phyloP scores from a whole-genome alignment of 2,329 filamentous ascomycete genomes.

The Pseudogymnoascus sp. region DNA sequence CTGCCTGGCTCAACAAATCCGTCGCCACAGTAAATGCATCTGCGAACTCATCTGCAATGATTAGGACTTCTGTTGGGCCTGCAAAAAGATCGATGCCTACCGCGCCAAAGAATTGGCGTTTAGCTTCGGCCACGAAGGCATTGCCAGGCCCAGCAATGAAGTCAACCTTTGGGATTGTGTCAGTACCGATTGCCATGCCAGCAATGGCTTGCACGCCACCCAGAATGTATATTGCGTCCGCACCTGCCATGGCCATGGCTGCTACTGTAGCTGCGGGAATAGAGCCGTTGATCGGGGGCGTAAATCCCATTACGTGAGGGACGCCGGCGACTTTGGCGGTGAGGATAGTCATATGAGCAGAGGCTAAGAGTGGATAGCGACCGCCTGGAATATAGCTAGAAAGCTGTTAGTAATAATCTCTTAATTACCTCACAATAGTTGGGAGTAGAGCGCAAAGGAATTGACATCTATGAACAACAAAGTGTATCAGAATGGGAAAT shows the following conservation, averaged over 20 bases:
- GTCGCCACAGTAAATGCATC: conserved; percentile 41
- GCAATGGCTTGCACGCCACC: conserved; percentile 48
- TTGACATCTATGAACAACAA: neutral
- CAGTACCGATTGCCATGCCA: conserved; percentile 46
- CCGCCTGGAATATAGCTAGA: neutral
- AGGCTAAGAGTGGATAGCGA: conserved; percentile 41
- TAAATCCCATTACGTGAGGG: conserved; percentile 44
- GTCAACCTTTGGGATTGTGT: conserved; percentile 43
- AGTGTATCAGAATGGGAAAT: conserved; percentile 22
- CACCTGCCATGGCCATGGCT: conserved; percentile 44
- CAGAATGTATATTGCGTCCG: conserved; percentile 45
- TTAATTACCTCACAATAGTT: neutral
- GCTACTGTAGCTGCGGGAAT: conserved; percentile 45
- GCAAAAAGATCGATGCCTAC: conserved; percentile 50
- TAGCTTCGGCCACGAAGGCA: conserved; percentile 49
- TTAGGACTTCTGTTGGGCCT: conserved; percentile 47
- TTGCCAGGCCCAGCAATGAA: conserved; percentile 50
- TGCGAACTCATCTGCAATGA: conserved; percentile 43
- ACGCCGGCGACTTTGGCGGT: conserved; percentile 50
- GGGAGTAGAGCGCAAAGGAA: neutral
- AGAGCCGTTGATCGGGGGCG: conserved; percentile 44
- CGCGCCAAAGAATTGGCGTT: conserved; percentile 47
- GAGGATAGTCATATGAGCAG: conserved; percentile 50
- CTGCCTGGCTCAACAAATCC: conserved; percentile 44
- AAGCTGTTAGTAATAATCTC: neutral